A percentile compares a stretch with the other conserved stretches of the same genome.
Evolutionary conservation across 805 yeast species (phyloP).

Genomic region (Blastobotrys peoriensis): DNA sequence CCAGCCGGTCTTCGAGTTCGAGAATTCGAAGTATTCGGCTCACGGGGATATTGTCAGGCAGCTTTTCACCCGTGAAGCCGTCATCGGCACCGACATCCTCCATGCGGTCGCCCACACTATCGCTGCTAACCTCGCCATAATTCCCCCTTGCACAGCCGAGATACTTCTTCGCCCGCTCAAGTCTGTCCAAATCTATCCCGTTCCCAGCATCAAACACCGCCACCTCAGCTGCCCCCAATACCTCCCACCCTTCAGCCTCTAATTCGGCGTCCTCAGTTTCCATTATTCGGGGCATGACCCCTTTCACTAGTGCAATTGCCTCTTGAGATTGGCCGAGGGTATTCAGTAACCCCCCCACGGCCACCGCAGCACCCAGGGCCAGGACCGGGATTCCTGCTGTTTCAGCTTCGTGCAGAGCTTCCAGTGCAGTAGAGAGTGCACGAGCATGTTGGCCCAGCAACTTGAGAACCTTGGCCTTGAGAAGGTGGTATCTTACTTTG

Average conservation of each 20-base stretch:
- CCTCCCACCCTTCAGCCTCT: constrained; percentile 35
- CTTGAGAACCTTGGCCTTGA: constrained; percentile 41
- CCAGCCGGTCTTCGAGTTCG: too few relatives aligned
- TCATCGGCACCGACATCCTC: too few relatives aligned
- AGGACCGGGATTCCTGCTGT: constrained; percentile 41
- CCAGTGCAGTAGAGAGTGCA: constrained; percentile 44
- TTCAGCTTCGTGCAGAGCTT: constrained; percentile 44
- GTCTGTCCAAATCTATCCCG: too few relatives aligned
- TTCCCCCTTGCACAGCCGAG: too few relatives aligned
- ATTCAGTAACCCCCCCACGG: constrained; percentile 41
- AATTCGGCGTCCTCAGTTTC: constrained; percentile 36
- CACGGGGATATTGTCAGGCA: too few relatives aligned
- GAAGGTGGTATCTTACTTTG: constrained; percentile 41
- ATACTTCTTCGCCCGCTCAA: too few relatives aligned
- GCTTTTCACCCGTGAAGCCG: too few relatives aligned
- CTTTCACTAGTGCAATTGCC: constrained; percentile 36
- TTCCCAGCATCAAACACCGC: too few relatives aligned
- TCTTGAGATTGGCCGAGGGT: constrained; percentile 40
- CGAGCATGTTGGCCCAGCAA: constrained; percentile 36
- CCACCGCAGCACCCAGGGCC: constrained; percentile 42
- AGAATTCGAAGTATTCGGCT: too few relatives aligned
- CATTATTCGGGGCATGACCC: constrained; percentile 41
- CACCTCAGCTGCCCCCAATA: too few relatives aligned
- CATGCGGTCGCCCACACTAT: too few relatives aligned
- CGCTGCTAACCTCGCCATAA: too few relatives aligned